These are phyloP conservation scores for Lichenothelia convexa DNA, from an alignment of 495 filamentous ascomycete genomes.

Conservation along the genomic window DNA sequence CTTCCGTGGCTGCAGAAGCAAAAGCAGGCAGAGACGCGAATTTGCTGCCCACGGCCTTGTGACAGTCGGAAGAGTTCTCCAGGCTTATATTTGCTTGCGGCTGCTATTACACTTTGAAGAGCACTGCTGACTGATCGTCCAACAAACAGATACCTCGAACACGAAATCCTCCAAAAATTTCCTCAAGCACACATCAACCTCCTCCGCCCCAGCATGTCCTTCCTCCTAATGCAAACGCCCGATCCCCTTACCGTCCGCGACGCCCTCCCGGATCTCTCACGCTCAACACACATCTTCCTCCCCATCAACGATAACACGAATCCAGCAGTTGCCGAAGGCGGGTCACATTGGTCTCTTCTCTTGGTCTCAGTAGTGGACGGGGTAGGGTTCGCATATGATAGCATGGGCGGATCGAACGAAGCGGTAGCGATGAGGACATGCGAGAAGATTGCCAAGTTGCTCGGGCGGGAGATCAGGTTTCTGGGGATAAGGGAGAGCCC, in stretches of 20 bases:
- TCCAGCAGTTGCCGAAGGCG: slow-evolving; percentile 61
- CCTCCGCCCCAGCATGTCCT: slow-evolving; percentile 82
- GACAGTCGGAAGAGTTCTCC: too few species aligned
- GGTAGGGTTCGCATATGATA: slow-evolving; percentile 94
- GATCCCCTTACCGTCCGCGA: slow-evolving; percentile 54
- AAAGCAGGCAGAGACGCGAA: too few species aligned
- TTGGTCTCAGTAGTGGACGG: slow-evolving; percentile 77
- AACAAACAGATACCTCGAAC: slow-evolving; percentile 79
- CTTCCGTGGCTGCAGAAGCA: too few species aligned
- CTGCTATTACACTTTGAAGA: too few species aligned
- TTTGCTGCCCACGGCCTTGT: too few species aligned
- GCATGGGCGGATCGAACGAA: slow-evolving; percentile 57
- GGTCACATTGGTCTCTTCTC: slow-evolving; percentile 87
- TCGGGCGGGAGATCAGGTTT: slow-evolving; percentile 48
- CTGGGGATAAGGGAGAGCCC: slow-evolving; percentile 66
- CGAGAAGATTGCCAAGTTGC: slow-evolving; percentile 39
- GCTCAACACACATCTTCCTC: slow-evolving; percentile 86
- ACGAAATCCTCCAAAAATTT: slow-evolving; percentile 59
- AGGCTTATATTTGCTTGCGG: too few species aligned
- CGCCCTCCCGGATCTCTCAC: slow-evolving; percentile 61
- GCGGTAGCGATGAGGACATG: slow-evolving; percentile 49
- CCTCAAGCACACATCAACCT: slow-evolving; percentile 72
- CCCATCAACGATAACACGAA: slow-evolving; percentile 83
- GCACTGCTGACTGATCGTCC: background rate
- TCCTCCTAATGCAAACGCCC: slow-evolving; percentile 71